Percentiles rank a stretch among this genome's conserved stretches.
phyloP scores from a whole-genome alignment of 176 grass and related monocot genomes.

The Cenchrus fungigraminus region DNA sequence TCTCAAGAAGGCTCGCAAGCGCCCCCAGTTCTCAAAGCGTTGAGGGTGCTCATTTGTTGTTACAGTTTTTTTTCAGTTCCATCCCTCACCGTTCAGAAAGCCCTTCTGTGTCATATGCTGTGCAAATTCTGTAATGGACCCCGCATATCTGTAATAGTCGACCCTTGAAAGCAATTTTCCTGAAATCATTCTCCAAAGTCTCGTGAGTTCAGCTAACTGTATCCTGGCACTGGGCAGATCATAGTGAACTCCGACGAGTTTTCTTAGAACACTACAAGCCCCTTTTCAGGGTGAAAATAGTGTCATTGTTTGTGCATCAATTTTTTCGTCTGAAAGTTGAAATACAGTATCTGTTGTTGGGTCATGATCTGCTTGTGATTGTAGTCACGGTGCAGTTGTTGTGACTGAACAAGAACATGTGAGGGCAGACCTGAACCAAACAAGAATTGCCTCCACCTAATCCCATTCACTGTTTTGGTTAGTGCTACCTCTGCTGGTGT shows the following conservation, averaged over 20 bases:
- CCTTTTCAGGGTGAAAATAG: background rate
- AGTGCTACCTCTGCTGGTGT: background rate
- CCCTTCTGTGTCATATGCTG: conserved; percentile 4
- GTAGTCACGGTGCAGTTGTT: background rate
- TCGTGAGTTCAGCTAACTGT: background rate
- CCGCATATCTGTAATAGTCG: conserved; percentile 45
- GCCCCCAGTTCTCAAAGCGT: conserved; percentile 94
- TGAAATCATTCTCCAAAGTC: background rate
- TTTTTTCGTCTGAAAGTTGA: background rate
- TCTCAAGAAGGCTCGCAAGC: conserved; percentile 93
- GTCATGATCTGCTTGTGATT: background rate
- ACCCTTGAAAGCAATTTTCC: conserved; percentile 42
- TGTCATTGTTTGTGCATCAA: background rate
- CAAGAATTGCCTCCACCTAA: background rate
- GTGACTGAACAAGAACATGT: background rate
- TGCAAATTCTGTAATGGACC: conserved; percentile 46
- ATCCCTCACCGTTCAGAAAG: conserved; percentile 29
- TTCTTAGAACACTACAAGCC: background rate
- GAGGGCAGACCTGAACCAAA: background rate
- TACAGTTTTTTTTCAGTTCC: conserved; percentile 17
- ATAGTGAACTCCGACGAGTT: background rate
- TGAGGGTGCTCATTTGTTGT: conserved; percentile 43
- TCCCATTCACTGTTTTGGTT: background rate
- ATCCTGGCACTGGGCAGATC: background rate
- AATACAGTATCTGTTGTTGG: background rate